phyloP scores from a whole-genome alignment of 78 protist species.

The Planoprotostelium fungivorum region DNA sequence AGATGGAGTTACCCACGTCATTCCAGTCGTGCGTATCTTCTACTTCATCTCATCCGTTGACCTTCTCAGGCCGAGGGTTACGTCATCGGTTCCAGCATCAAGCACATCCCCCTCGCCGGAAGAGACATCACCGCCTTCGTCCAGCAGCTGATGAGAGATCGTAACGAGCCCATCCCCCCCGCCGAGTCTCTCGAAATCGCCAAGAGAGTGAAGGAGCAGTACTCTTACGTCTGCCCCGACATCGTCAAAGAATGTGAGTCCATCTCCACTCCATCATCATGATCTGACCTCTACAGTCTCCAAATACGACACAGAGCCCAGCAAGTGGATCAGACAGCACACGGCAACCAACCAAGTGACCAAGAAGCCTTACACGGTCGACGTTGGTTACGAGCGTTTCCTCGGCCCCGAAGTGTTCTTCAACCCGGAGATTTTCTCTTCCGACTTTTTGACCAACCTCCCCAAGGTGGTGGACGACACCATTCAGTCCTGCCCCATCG shows the following conservation, averaged over 20 bases:
- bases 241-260: constrained; percentile 85
- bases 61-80: constrained; percentile 86
- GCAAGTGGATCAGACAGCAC: constrained; percentile 63
- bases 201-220: constrained; percentile 88
- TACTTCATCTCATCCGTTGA: no score
- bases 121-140: constrained; percentile 95
- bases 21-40: constrained; percentile 85
- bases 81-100: constrained; percentile 94
- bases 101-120: constrained; percentile 98
- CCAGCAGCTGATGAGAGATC: constrained; percentile 93
- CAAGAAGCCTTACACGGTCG: constrained; percentile 73
- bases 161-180: constrained; percentile 88
- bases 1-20: constrained; percentile 99
- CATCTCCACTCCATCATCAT: background rate
- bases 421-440: constrained; percentile 96
- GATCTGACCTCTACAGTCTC: constrained; percentile 9
- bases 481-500: constrained; percentile 96
- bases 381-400: constrained; percentile 98
- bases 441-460: constrained; percentile 88
- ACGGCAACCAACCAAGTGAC: constrained; percentile 49
- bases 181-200: constrained; percentile 89
- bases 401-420: constrained; percentile 99
- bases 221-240: constrained; percentile 93
- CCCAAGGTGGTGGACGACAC: constrained; percentile 87
- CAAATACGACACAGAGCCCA: constrained; percentile 91